Conservation (phyloP, 2,329 filamentous ascomycete genomes). For the Pestalotiopsis sp. region DNA sequence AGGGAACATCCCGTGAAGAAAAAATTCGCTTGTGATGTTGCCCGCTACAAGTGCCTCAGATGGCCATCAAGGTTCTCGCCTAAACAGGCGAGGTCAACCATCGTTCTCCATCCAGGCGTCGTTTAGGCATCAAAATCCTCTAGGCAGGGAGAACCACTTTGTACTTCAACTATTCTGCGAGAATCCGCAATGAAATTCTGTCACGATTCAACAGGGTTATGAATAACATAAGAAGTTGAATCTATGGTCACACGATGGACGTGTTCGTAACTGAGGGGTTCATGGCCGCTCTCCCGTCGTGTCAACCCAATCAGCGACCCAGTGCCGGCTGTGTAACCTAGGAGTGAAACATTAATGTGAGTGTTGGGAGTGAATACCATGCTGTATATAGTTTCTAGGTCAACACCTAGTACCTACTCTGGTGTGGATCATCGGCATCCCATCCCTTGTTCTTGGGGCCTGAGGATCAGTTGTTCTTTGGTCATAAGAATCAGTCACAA, state of each 20-base stretch:
- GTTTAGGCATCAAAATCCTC: neutral
- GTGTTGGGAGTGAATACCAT: too few species aligned
- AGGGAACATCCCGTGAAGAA: neutral
- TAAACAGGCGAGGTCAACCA: neutral
- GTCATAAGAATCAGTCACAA: too few species aligned
- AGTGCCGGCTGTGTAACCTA: too few species aligned
- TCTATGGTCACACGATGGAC: neutral
- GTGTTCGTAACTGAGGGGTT: conserved; percentile 5
- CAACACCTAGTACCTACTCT: too few species aligned
- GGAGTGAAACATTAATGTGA: too few species aligned
- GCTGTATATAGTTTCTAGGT: too few species aligned
- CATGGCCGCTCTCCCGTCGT: neutral
- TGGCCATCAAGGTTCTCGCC: conserved; percentile 13
- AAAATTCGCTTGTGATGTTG: conserved; percentile 1
- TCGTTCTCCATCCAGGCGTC: neutral
- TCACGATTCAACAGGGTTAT: neutral
- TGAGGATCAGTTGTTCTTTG: too few species aligned
- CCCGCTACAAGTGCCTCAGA: neutral
- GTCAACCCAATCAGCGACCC: too few species aligned
- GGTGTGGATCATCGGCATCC: too few species aligned
- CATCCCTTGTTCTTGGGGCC: too few species aligned
- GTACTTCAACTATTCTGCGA: neutral
- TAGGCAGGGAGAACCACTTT: too few species aligned
- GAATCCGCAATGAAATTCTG: neutral
- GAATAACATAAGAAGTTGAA: neutral